Conservation (phyloP, 805 yeast genomes). For the Candida arabinofermentans region DNA sequence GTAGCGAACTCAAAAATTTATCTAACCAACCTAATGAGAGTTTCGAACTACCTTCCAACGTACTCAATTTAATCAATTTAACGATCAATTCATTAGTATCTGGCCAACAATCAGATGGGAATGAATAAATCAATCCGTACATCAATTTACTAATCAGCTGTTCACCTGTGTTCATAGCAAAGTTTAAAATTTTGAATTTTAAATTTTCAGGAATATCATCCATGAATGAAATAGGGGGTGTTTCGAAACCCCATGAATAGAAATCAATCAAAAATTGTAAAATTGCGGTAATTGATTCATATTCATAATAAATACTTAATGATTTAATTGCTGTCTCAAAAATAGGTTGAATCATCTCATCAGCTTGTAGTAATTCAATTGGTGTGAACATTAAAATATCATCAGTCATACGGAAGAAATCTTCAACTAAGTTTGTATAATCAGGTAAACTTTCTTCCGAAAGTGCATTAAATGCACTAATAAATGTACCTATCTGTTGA, state of each 20-base stretch:
- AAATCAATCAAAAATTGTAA: conserved; percentile 79
- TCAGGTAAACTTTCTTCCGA: conserved; percentile 23
- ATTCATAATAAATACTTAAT: conserved; percentile 52
- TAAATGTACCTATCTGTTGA: conserved; percentile 59
- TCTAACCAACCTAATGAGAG: conserved; percentile 56
- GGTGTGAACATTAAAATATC: conserved; percentile 79
- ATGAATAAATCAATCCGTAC: conserved; percentile 64
- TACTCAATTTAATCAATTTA: conserved; percentile 51
- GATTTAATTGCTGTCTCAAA: conserved; percentile 57
- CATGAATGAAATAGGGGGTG: conserved; percentile 73
- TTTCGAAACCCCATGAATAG: conserved; percentile 76
- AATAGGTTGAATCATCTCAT: conserved; percentile 46
- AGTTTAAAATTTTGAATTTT: conserved; percentile 42
- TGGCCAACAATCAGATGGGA: conserved; percentile 62
- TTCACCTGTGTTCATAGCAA: conserved; percentile 54
- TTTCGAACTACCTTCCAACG: conserved; percentile 41
- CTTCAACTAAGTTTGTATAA: conserved; percentile 74
- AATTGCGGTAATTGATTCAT: conserved; percentile 65
- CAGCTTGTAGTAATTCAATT: conserved; percentile 41
- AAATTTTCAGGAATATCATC: conserved; percentile 51
- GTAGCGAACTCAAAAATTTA: conserved; percentile 49
- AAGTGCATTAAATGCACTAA: conserved; percentile 35
- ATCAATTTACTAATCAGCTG: conserved; percentile 50
- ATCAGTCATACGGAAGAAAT: conserved; percentile 75
- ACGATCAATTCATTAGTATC: conserved; percentile 75